Conservation (phyloP, 1,139 yeast genomes). For the Hanseniaspora uvarum region DNA sequence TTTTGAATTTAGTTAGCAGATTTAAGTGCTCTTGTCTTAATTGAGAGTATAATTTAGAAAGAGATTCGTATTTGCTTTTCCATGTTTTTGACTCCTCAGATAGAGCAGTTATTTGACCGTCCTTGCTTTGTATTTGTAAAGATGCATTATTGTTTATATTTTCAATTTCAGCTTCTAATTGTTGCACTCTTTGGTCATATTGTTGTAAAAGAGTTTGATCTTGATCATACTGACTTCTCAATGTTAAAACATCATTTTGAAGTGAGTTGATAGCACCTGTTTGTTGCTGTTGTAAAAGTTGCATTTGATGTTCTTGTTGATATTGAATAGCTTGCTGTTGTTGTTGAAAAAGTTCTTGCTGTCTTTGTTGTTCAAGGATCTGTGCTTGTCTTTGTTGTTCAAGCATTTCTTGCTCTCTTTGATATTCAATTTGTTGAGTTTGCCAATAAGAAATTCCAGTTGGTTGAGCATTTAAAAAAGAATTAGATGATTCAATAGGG, state of each 20-base stretch:
- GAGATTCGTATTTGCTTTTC: slow-evolving; percentile 79
- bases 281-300: slow-evolving; percentile 67
- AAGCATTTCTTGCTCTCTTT: slow-evolving; percentile 42
- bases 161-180: slow-evolving; percentile 63
- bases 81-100: slow-evolving; percentile 72
- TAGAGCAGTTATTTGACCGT: slow-evolving; percentile 56
- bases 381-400: slow-evolving; percentile 39
- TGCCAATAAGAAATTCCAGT: slow-evolving; percentile 41
- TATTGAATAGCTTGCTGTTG: slow-evolving; percentile 67
- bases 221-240: slow-evolving; percentile 75
- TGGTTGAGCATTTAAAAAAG: slow-evolving; percentile 26
- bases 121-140: slow-evolving; percentile 67
- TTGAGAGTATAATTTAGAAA: slow-evolving; percentile 84
- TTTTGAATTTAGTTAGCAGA: slow-evolving; percentile 66
- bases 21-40: slow-evolving; percentile 85
- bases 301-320: slow-evolving; percentile 61
- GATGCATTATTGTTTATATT: slow-evolving; percentile 56
- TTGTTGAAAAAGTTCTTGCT: slow-evolving; percentile 31
- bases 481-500: slow-evolving; percentile 23
- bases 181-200: slow-evolving; percentile 76
- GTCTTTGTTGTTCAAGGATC: slow-evolving; percentile 24
- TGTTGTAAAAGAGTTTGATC: slow-evolving; percentile 78
- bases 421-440: slow-evolving; percentile 33
- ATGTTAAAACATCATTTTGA: slow-evolving; percentile 67
- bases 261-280: slow-evolving; percentile 49